Conservation (phyloP, 805 yeast genomes). For the Pichia exigua region DNA sequence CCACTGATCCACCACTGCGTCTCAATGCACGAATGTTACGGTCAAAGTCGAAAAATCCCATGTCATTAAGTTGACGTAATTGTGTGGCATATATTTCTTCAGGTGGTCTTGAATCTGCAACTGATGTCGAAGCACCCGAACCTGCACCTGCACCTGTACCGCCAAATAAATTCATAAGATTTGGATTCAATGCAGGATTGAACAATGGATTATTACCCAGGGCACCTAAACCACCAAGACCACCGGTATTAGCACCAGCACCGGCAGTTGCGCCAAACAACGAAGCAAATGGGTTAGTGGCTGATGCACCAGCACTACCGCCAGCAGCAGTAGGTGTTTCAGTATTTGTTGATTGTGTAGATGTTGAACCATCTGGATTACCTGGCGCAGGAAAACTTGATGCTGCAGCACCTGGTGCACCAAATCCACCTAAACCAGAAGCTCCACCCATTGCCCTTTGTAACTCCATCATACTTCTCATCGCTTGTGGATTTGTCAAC, state of each 20-base stretch:
- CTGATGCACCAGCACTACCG: conserved; percentile 27
- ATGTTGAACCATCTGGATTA: conserved; percentile 16
- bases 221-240: conserved; percentile 12
- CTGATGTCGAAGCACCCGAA: conserved; percentile 46
- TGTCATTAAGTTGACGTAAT: conserved; percentile 67
- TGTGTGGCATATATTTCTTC: conserved; percentile 71
- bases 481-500: conserved; percentile 75
- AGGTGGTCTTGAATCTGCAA: conserved; percentile 69
- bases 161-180: conserved; percentile 39
- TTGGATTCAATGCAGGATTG: conserved; percentile 42
- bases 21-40: conserved; percentile 85
- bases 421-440: conserved; percentile 15
- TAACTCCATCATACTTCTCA: conserved; percentile 77
- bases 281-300: conserved; percentile 39
- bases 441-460: conserved; percentile 42
- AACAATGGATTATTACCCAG: conserved; percentile 21
- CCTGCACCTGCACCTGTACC: conserved; percentile 36
- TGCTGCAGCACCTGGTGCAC: conserved; percentile 23
- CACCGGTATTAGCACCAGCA: conserved; percentile 20
- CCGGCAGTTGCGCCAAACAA: conserved; percentile 21
- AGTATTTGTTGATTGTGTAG: conserved; percentile 11
- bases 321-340: conserved; percentile 13
- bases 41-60: conserved; percentile 89
- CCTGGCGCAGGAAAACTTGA: conserved; percentile 46
- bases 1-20: conserved; percentile 94